Base-by-base conservation (phyloP, 306 rosid genomes). In the Psophocarpus tetragonolobus region DNA sequence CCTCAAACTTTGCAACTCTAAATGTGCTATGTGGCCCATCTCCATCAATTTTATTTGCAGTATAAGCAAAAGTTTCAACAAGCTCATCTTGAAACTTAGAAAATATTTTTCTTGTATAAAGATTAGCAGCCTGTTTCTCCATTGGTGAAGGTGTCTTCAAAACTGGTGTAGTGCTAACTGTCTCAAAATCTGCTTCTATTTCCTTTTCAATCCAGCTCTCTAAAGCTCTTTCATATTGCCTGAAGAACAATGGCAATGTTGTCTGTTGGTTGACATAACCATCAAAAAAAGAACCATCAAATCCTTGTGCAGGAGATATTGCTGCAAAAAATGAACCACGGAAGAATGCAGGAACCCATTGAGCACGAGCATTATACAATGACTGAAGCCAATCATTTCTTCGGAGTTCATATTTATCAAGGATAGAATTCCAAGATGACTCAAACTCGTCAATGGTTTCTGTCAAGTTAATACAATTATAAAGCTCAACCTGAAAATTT, bases 371-470 rank as follows among this genome's bases (percentile, higher is more conserved):
- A 80, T 68, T 84, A 66, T 91, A 91, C 56, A 93, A 57, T 1
- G 92, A 85, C 72, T 85, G 91, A 77, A 93, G 91, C 98, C 98
- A 93, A 77, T 93, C 96, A 44, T 91, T 91, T 82, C 88, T 86
- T 77, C 90, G 75, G 73, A 93, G 93, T 33, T 93, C 91, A 82
- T 93, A 93, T 87, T 88, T 93, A 78, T 91, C 96, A 78, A 93
- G 79, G 76, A 91, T 83, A 73, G 80, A 83, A 87, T 73, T 86
- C 98, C 98, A 93, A 41, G 92, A 87, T 75, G 91, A 87, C 70
- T 93, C 98, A 84, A 93, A 93, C 84, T 93, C 98, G 80, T 93
- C 98, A 24, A 90, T 87, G 74, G 98, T 93, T 90, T 93, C 97
- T 48, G 97, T 93, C 84, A 91, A 71, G 83, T 91, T 93, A 81